phyloP scores from a whole-genome alignment of 805 yeast genomes.

The Metschnikowia reukaufii region DNA sequence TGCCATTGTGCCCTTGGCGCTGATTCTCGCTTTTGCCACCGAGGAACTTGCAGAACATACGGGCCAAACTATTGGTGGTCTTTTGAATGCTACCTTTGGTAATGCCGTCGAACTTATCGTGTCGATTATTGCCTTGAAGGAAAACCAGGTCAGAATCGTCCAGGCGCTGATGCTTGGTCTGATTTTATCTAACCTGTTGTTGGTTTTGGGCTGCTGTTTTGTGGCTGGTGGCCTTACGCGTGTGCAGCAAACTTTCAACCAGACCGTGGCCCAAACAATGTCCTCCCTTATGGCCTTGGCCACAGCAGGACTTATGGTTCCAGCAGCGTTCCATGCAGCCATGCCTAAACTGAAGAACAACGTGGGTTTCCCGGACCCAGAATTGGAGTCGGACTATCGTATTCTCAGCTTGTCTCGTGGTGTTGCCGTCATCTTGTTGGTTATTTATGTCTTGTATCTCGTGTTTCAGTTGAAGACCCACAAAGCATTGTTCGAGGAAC shows the following conservation, averaged over 20 bases:
- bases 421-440: constrained; percentile 73
- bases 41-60: constrained; percentile 86
- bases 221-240: constrained; percentile 88
- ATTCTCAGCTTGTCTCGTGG: constrained; percentile 82
- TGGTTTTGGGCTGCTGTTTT: constrained; percentile 95
- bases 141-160: constrained; percentile 88
- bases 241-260: constrained; percentile 84
- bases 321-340: constrained; percentile 93
- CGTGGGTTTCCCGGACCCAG: constrained; percentile 40
- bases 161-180: constrained; percentile 98
- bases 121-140: constrained; percentile 80
- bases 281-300: constrained; percentile 89
- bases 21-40: constrained; percentile 86
- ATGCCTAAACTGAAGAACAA: constrained; percentile 48
- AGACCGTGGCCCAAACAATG: constrained; percentile 98
- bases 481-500: constrained; percentile 66
- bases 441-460: constrained; percentile 75
- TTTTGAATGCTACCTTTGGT: constrained; percentile 95
- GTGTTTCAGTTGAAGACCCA: constrained; percentile 90
- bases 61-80: constrained; percentile 91
- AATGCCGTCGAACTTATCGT: constrained; percentile 97
- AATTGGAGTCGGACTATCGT: constrained; percentile 38
- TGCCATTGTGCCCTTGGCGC: constrained; percentile 91
- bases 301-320: constrained; percentile 82
- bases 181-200: constrained; percentile 79